phyloP scores from a whole-genome alignment of 331 rosid species.

The Pyrus hybrid region DNA sequence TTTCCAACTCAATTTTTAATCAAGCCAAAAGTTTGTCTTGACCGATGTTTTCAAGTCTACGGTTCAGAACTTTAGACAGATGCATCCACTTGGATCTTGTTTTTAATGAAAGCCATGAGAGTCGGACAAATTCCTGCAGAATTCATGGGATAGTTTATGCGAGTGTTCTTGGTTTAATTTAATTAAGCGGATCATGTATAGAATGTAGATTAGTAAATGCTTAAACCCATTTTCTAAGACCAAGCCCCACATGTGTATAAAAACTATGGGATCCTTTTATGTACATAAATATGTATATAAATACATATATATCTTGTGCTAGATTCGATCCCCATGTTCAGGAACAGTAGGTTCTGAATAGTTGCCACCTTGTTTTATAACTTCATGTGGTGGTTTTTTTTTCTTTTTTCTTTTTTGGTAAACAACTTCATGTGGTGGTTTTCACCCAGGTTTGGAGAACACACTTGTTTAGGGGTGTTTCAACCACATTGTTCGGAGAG shows the following conservation, averaged over 20 bases:
- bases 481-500: too few species aligned
- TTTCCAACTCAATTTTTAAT: conserved; percentile 14
- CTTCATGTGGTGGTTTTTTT: conserved; percentile 6
- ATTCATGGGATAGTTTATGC: conserved; percentile 22
- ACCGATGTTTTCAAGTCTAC: conserved; percentile 18
- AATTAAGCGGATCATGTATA: conserved; percentile 13
- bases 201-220: conserved; percentile 16
- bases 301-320: not conserved
- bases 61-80: conserved; percentile 14
- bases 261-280: not conserved
- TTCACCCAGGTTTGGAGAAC: conserved; percentile 8
- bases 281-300: not conserved
- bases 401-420: too few species aligned
- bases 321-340: conserved; percentile 33
- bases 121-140: conserved; percentile 32
- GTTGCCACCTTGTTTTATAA: conserved; percentile 11
- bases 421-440: conserved; percentile 10
- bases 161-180: not conserved
- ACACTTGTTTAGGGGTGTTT: too few species aligned
- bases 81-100: conserved; percentile 30
- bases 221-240: not conserved
- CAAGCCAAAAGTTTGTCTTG: conserved; percentile 25
- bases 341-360: conserved; percentile 7
- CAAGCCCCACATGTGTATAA: conserved; percentile 17
- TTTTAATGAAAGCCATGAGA: conserved; percentile 6